A percentile compares a stretch with the other conserved stretches of the same genome.
These are phyloP conservation scores for Heliamphora pulchella DNA, from an alignment of 179 eudicot species.

Conservation along the genomic window DNA sequence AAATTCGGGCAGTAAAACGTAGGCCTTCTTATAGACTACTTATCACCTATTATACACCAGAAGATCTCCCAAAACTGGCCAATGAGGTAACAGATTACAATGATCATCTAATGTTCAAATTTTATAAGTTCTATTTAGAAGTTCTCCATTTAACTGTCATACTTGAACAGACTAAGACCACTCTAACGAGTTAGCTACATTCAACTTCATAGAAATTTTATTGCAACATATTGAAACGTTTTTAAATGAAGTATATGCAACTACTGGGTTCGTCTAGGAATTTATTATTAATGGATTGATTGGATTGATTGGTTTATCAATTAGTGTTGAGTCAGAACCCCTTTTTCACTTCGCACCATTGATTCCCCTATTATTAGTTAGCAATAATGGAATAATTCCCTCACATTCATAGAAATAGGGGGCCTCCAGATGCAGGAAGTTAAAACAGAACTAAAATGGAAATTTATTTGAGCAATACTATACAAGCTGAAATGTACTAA, in stretches of 20 bases:
- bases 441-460: background rate
- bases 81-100: too few relatives aligned
- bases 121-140: too few relatives aligned
- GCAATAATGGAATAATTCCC: too few relatives aligned
- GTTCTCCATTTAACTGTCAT: background rate
- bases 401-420: background rate
- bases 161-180: background rate
- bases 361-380: too few relatives aligned
- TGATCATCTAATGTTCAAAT: too few relatives aligned
- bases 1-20: too few relatives aligned
- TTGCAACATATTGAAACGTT: background rate
- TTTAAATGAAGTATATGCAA: background rate
- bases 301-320: too few relatives aligned
- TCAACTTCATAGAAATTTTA: background rate
- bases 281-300: too few relatives aligned
- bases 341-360: too few relatives aligned
- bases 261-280: too few relatives aligned
- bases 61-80: background rate
- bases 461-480: background rate
- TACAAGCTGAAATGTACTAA: background rate
- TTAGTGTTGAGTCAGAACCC: too few relatives aligned
- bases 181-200: background rate
- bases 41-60: too few relatives aligned
- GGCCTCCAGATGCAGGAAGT: background rate
- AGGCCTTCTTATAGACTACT: background rate